Conservation (phyloP, 345 rosid species). For the Brassica rapa region DNA sequence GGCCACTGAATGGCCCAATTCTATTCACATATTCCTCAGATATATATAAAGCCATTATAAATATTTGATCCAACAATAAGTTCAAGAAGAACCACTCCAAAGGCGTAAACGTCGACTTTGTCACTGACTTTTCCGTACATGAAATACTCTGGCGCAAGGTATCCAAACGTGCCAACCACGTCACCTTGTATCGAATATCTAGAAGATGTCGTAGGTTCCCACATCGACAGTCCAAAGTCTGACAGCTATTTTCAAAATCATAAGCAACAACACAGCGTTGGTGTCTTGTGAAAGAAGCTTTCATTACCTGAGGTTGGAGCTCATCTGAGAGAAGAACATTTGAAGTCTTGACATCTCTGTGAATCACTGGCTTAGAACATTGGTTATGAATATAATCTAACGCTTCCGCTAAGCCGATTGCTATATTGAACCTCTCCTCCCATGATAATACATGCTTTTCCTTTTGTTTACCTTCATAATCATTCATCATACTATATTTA, state of each 20-base stretch:
- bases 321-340: constrained; percentile 75
- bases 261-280: neutral
- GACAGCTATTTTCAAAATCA: constrained; percentile 52
- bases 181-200: constrained; percentile 58
- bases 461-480: constrained; percentile 29
- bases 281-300: neutral
- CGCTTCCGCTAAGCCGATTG: constrained; percentile 71
- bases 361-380: constrained; percentile 69
- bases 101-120: constrained; percentile 86
- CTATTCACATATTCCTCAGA: too few relatives aligned
- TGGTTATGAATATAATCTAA: constrained; percentile 63
- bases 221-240: constrained; percentile 86
- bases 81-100: constrained; percentile 83
- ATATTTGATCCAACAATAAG: too few relatives aligned
- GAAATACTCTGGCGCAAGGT: constrained; percentile 93
- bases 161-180: constrained; percentile 94
- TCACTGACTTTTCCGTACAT: constrained; percentile 93
- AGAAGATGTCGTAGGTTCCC: constrained; percentile 60
- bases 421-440: constrained; percentile 62
- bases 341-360: constrained; percentile 84
- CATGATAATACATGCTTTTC: constrained; percentile 49
- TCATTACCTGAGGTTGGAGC: constrained; percentile 65
- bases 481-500: neutral
- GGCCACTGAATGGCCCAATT: too few relatives aligned
- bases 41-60: too few relatives aligned